Evolutionary conservation across 768 basidiomycete species (phyloP).

Genomic region (Hericium erinaceus): DNA sequence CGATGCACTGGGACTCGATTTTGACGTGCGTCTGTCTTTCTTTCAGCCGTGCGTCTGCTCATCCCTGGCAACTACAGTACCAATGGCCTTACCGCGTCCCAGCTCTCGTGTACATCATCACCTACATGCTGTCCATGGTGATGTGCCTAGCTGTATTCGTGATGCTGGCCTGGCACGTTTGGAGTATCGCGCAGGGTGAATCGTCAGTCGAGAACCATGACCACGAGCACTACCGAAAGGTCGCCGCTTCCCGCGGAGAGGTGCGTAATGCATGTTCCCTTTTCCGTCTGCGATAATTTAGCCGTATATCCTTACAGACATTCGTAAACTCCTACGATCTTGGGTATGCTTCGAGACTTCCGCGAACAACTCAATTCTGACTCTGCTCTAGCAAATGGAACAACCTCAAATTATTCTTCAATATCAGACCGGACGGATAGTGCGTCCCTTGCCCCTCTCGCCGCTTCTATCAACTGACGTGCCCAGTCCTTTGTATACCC

Average conservation of each 20-base stretch:
- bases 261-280: slow-evolving; percentile 29
- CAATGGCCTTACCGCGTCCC: slow-evolving; percentile 40
- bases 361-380: neutral
- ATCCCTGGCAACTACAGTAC: slow-evolving; percentile 9
- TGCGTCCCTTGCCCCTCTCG: slow-evolving; percentile 32
- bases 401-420: slow-evolving; percentile 84
- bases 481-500: slow-evolving; percentile 60
- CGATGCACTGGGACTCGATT: slow-evolving; percentile 46
- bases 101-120: slow-evolving; percentile 56
- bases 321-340: slow-evolving; percentile 92
- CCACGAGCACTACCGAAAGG: slow-evolving; percentile 62
- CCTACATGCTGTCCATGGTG: slow-evolving; percentile 68
- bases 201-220: slow-evolving; percentile 90
- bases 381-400: slow-evolving; percentile 32
- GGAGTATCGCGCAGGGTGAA: slow-evolving; percentile 63
- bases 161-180: slow-evolving; percentile 69
- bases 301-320: slow-evolving; percentile 28
- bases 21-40: slow-evolving; percentile 25
- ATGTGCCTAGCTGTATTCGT: slow-evolving; percentile 66
- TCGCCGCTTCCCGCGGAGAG: slow-evolving; percentile 62
- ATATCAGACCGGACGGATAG: slow-evolving; percentile 74
- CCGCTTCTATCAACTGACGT: neutral
- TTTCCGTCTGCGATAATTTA: neutral
- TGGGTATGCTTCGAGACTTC: slow-evolving; percentile 39
- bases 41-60: neutral